These are phyloP conservation scores for Tylopilus intermedius DNA, from an alignment of 768 basidiomycete species.

Conservation along the genomic window DNA sequence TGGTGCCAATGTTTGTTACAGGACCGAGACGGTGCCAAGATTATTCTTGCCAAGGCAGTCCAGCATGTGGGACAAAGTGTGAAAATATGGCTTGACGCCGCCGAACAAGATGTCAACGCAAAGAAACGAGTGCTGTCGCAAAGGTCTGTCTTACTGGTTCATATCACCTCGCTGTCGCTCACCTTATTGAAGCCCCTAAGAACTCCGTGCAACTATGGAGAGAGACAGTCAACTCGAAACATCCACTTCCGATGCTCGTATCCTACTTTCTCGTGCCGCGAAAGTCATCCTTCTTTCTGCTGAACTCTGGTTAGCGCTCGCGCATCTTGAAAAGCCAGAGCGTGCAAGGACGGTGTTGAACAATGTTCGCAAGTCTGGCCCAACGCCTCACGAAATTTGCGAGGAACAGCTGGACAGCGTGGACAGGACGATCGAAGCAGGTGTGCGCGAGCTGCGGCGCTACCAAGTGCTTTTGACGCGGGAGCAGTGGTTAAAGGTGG, in stretches of 20 bases:
- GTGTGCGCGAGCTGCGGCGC: slow-evolving; percentile 69
- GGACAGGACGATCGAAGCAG: slow-evolving; percentile 85
- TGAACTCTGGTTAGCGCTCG: slow-evolving; percentile 40
- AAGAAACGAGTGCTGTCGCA: slow-evolving; percentile 87
- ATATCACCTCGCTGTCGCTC: background rate
- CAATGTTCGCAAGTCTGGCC: slow-evolving; percentile 89
- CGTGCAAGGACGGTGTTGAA: slow-evolving; percentile 91
- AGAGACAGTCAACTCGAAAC: slow-evolving; percentile 95
- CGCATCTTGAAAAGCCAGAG: slow-evolving; percentile 88
- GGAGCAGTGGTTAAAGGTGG: slow-evolving; percentile 96
- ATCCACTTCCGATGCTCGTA: slow-evolving; percentile 37
- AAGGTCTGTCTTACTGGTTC: slow-evolving; percentile 50
- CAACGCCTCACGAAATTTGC: slow-evolving; percentile 96
- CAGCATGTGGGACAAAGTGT: no score
- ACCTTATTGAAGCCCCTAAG: slow-evolving; percentile 65
- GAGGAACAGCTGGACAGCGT: slow-evolving; percentile 79
- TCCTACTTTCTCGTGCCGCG: no score
- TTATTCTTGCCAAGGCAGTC: slow-evolving; percentile 61
- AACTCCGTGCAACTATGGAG: slow-evolving; percentile 97
- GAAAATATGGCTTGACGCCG: slow-evolving; percentile 93
- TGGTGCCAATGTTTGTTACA: slow-evolving; percentile 25
- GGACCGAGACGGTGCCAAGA: slow-evolving; percentile 90
- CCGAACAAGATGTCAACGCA: slow-evolving; percentile 74
- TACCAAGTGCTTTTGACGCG: slow-evolving; percentile 81
- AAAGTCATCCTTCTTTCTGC: no score